These are phyloP conservation scores for Telfairia occidentalis DNA, from an alignment of 331 rosid genomes.

Conservation along the genomic window DNA sequence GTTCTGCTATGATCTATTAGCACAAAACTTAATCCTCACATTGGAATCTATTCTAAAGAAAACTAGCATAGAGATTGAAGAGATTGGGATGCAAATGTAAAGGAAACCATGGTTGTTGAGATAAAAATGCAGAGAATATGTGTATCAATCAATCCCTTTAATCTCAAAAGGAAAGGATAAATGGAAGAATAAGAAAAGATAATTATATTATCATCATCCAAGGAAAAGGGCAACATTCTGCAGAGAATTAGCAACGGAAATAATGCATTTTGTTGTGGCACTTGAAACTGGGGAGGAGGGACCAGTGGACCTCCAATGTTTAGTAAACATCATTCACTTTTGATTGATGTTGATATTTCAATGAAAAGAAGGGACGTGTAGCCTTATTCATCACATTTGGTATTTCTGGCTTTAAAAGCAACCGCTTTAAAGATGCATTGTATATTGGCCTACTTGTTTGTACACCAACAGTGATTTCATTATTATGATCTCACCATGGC, in stretches of 20 bases:
- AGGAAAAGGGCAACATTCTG: background rate
- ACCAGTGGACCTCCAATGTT: background rate
- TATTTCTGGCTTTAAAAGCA: background rate
- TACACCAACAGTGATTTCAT: background rate
- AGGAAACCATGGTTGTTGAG: background rate
- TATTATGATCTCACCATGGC: background rate
- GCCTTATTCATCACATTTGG: constrained; percentile 3
- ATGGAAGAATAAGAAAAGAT: background rate
- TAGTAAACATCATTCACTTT: background rate
- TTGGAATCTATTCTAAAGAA: constrained; percentile 1
- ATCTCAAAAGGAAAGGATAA: background rate
- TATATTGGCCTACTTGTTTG: constrained; percentile 1
- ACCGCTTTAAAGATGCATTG: background rate
- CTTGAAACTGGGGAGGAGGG: background rate
- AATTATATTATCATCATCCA: background rate
- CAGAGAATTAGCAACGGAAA: background rate
- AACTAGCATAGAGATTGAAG: background rate
- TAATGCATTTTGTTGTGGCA: background rate
- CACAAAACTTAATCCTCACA: background rate
- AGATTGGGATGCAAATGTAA: background rate
- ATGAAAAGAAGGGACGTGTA: constrained; percentile 11
- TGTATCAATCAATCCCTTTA: background rate
- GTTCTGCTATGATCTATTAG: background rate
- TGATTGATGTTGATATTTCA: constrained; percentile 15
- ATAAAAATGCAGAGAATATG: background rate